These are phyloP conservation scores for Neurospora sp. DNA, from an alignment of 2,329 filamentous ascomycete genomes.

Conservation along the genomic window DNA sequence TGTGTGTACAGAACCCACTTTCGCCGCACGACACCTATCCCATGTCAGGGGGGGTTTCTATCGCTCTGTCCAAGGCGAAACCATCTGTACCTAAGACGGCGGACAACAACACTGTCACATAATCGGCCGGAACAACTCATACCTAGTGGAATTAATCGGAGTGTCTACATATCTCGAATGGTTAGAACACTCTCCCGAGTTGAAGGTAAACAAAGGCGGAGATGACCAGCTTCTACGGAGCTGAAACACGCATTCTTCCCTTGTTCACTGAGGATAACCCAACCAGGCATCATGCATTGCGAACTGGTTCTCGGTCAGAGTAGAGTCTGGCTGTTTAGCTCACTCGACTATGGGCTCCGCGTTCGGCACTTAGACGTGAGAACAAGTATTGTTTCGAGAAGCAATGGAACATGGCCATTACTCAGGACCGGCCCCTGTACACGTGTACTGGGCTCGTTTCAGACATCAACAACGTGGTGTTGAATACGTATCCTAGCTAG, in stretches of 20 bases:
- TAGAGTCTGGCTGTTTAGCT: background rate
- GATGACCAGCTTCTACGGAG: background rate
- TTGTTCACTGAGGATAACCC: background rate
- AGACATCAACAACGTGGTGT: background rate
- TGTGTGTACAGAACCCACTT: background rate
- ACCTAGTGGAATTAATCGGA: background rate
- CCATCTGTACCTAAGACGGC: background rate
- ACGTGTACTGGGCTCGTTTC: background rate
- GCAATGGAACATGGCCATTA: background rate
- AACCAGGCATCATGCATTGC: background rate
- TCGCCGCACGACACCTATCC: background rate
- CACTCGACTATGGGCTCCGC: background rate
- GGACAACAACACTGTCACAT: background rate
- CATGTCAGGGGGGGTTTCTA: background rate
- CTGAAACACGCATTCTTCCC: background rate
- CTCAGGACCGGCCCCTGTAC: background rate
- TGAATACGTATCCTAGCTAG: background rate
- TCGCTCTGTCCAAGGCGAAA: background rate
- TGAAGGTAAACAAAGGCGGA: background rate
- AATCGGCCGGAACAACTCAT: background rate
- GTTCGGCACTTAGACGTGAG: background rate
- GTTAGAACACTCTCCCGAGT: background rate
- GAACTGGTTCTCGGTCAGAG: background rate
- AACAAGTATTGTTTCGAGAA: background rate
- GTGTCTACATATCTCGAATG: background rate